These are phyloP conservation scores for Sphaerosporella brunnea DNA, from an alignment of 495 filamentous ascomycete species.

Conservation along the genomic window DNA sequence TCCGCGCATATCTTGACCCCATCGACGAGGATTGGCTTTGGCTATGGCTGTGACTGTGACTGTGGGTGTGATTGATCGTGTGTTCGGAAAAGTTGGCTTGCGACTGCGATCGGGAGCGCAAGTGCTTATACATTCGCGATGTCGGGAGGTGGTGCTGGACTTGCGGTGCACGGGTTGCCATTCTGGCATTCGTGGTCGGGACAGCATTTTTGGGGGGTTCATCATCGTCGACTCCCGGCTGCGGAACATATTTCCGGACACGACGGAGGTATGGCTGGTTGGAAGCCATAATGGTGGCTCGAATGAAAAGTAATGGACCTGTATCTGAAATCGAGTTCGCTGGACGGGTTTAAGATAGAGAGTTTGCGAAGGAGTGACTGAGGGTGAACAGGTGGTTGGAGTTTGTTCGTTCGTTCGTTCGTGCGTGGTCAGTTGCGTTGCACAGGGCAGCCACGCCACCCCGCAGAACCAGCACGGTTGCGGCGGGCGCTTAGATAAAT, in stretches of 20 bases:
- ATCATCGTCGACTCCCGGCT: constrained; percentile 18
- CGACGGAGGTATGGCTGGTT: constrained; percentile 11
- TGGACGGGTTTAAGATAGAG: no score
- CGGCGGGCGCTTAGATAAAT: no score
- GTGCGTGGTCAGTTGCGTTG: no score
- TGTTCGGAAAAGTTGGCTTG: constrained; percentile 11
- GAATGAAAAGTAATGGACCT: no score
- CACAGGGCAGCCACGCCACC: no score
- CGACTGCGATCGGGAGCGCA: constrained; percentile 21
- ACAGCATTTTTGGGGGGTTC: constrained; percentile 8
- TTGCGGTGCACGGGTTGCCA: constrained; percentile 1
- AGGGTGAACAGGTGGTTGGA: no score
- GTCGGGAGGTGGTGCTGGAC: constrained; percentile 1
- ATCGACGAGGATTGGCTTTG: constrained; percentile 3
- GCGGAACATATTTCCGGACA: constrained; percentile 22
- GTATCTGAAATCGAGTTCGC: no score
- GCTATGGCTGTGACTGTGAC: neutral
- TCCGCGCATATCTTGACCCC: constrained; percentile 15
- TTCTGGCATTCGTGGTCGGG: neutral
- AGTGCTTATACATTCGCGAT: constrained; percentile 8
- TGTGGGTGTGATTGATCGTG: no score
- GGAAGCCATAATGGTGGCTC: neutral
- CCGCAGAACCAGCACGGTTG: no score
- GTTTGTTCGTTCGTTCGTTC: no score
- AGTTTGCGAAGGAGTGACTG: no score